Evolutionary conservation across 2,329 filamentous ascomycete species (phyloP), one percentile per base, ranked within the genome.

Genomic region (Chrysosporium queenslandicum): DNA sequence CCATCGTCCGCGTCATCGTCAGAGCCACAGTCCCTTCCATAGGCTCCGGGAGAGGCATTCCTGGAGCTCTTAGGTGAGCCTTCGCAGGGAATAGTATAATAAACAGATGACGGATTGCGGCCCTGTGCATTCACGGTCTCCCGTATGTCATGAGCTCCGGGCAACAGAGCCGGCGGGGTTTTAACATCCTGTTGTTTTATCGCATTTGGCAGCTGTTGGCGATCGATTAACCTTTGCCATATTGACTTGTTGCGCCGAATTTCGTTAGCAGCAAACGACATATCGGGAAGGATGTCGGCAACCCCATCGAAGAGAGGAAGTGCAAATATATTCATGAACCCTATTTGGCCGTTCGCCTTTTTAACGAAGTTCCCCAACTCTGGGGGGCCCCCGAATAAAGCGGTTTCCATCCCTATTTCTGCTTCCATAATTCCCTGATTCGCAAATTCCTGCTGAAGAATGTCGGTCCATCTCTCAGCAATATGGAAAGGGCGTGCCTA

Each of bases 261-360:
- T 68, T 95, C 88, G 23, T 86, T 80, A 11, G 94, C 83, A 11
- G 85, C 87, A 67, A 94, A 96, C 47, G 77, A 74, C 81, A 97
- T 87, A 20, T 79, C 80, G 1, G 92, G 90, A 63, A 97, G 78
- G 32, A 97, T 79, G 60, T 94, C 86, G 27, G 87, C 82, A 6
- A 97, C 84, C 6, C 86, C 87, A 64, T 89, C 82, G 64, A 98
- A 98, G 0, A 98, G 77, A 1, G 92, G 92, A 46, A 90, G 81
- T 14, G 91, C 92, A 66, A 97, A 97, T 61, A 96, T 80, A 58
- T 88, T 92, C 87, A 97, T 96, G 70, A 98, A 98, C 21, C 87
- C 85, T 51, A 96, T 85, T 69, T 98, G 92, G 6, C 89, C 86
- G 59, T 87, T 88, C 57, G 82, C 86, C 50, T 96, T 77, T 52